Conservation (phyloP, 139 green algal genomes). For the Micractinium sp. region DNA sequence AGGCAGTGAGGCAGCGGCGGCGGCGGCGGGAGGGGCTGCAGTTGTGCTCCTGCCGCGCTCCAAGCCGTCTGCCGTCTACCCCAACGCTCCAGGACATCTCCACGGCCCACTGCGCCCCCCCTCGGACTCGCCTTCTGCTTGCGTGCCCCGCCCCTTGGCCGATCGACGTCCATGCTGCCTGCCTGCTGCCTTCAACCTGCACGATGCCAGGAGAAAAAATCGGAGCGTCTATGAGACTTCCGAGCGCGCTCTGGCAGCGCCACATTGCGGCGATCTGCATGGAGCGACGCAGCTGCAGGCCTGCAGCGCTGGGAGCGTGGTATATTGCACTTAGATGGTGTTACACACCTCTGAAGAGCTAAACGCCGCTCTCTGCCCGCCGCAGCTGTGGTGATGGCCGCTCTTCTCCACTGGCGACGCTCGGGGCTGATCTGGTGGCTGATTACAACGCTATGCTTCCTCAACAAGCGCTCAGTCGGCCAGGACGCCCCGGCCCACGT, state of each 20-base stretch:
- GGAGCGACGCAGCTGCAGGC: too few relatives aligned
- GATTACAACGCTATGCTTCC: too few relatives aligned
- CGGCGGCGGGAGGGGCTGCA: not conserved
- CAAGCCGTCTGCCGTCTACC: not conserved
- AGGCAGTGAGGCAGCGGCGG: not conserved
- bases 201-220: not conserved
- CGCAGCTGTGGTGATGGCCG: too few relatives aligned
- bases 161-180: slow-evolving; percentile 23
- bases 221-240: not conserved
- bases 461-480: too few relatives aligned
- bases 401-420: too few relatives aligned
- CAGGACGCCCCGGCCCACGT: too few relatives aligned
- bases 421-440: too few relatives aligned
- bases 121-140: slow-evolving; percentile 25
- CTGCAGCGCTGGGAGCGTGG: too few relatives aligned
- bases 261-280: not conserved
- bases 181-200: not conserved
- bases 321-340: too few relatives aligned
- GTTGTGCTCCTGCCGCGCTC: not conserved
- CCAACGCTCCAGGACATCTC: not conserved
- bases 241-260: not conserved
- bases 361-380: too few relatives aligned
- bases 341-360: too few relatives aligned
- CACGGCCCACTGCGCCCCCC: not conserved
- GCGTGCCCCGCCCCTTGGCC: slow-evolving; percentile 19